Conservation (phyloP, 805 yeast species). For the Starmerella apis region DNA sequence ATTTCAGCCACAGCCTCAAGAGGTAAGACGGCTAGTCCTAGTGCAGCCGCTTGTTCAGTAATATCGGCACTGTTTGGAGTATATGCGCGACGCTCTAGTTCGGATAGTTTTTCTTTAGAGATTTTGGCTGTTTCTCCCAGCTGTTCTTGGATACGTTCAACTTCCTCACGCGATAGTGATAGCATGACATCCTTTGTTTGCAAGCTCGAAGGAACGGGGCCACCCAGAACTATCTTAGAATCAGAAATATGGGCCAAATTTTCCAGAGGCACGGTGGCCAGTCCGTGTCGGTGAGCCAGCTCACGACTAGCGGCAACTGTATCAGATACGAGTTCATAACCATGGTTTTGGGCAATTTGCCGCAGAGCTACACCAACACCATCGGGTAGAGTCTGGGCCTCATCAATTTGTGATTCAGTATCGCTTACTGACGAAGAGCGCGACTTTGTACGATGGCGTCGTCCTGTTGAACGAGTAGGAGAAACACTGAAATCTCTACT, state of each 20-base stretch:
- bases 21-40: slow-evolving; percentile 17
- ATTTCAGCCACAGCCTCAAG: slow-evolving; percentile 10
- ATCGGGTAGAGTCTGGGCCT: not conserved
- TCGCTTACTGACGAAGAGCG: not conserved
- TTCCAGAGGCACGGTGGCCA: slow-evolving; percentile 18
- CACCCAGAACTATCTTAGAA: slow-evolving; percentile 1
- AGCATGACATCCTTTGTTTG: not conserved
- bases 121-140: not conserved
- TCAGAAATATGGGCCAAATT: slow-evolving; percentile 13
- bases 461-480: not conserved
- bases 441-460: not conserved
- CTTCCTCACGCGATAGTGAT: slow-evolving; percentile 4
- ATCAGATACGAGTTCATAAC: not conserved
- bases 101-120: not conserved
- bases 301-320: slow-evolving; percentile 9
- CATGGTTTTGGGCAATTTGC: slow-evolving; percentile 1
- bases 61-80: slow-evolving; percentile 9
- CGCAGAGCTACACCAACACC: not conserved
- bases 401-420: not conserved
- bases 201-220: not conserved
- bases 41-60: slow-evolving; percentile 19
- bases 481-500: not conserved
- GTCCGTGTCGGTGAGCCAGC: slow-evolving; percentile 20
- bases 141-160: slow-evolving; percentile 1
- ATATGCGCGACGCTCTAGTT: slow-evolving; percentile 2